Percentiles rank a stretch among this genome's conserved stretches.
phyloP scores from a whole-genome alignment of 2,329 filamentous ascomycete genomes.

The Nigrospora sphaerica region DNA sequence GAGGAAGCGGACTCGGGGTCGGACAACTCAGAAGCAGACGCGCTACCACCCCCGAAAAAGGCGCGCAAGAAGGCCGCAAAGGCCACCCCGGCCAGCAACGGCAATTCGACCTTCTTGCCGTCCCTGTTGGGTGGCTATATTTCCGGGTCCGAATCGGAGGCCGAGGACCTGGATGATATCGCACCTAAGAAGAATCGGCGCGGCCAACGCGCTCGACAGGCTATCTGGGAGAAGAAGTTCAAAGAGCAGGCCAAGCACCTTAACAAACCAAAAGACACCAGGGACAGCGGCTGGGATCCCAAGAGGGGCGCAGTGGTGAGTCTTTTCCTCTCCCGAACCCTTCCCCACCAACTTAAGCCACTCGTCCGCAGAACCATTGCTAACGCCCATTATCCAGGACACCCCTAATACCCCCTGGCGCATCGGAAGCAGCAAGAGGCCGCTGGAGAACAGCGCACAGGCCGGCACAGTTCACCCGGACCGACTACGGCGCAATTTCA shows the following conservation, averaged over 20 bases:
- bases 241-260: slow-evolving; percentile 64
- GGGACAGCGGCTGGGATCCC: slow-evolving; percentile 51
- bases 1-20: slow-evolving; percentile 9
- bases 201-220: slow-evolving; percentile 71
- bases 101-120: slow-evolving; percentile 60
- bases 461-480: slow-evolving; percentile 17
- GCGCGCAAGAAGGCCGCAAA: slow-evolving; percentile 15
- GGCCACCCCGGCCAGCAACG: slow-evolving; percentile 11
- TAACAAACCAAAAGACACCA: slow-evolving; percentile 28
- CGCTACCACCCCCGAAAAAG: slow-evolving; percentile 22
- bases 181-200: slow-evolving; percentile 62
- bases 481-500: slow-evolving; percentile 10
- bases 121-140: slow-evolving; percentile 74
- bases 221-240: slow-evolving; percentile 76
- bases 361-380: neutral
- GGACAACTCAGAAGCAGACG: neutral
- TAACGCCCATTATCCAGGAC: neutral
- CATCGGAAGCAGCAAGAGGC: slow-evolving; percentile 42
- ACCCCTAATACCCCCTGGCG: neutral
- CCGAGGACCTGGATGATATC: slow-evolving; percentile 59
- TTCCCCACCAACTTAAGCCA: slow-evolving; percentile 1
- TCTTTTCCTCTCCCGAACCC: too few species aligned
- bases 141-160: slow-evolving; percentile 61
- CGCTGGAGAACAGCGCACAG: slow-evolving; percentile 14
- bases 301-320: slow-evolving; percentile 43